phyloP scores from a whole-genome alignment of 179 eudicot genomes.

The Spinacia oleracea region DNA sequence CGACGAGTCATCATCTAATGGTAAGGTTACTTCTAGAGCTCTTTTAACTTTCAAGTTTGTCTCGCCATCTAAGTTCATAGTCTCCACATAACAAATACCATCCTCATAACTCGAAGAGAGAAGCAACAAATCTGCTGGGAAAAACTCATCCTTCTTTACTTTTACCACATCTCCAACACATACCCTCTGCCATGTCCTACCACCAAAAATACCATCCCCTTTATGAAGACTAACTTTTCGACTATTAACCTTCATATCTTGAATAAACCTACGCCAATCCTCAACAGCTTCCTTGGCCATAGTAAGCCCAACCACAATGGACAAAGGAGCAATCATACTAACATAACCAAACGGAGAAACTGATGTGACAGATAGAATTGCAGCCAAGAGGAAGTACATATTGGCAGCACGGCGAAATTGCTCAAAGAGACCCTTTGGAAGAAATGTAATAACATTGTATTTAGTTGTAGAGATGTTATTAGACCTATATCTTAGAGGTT shows the following conservation, averaged over 20 bases:
- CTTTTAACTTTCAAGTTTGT: conserved; percentile 75
- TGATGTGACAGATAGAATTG: conserved; percentile 62
- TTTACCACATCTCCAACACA: conserved; percentile 71
- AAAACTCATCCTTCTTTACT: conserved; percentile 65
- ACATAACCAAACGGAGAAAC: conserved; percentile 46
- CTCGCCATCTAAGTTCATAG: conserved; percentile 83
- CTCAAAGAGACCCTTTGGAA: conserved; percentile 86
- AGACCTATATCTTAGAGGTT: conserved; percentile 62
- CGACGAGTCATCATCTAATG: conserved; percentile 51
- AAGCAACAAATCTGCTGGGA: conserved; percentile 65
- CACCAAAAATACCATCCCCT: conserved; percentile 49
- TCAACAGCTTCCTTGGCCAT: conserved; percentile 54
- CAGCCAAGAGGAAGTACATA: conserved; percentile 80
- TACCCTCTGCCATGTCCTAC: conserved; percentile 49
- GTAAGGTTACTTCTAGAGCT: conserved; percentile 55
- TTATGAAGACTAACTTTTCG: conserved; percentile 54
- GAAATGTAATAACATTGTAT: conserved; percentile 60
- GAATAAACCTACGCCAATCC: conserved; percentile 54
- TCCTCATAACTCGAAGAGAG: conserved; percentile 78
- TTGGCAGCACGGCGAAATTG: conserved; percentile 97
- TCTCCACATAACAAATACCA: conserved; percentile 72
- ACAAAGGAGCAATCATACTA: conserved; percentile 55
- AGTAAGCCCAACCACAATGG: conserved; percentile 54
- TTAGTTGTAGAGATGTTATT: conserved; percentile 91
- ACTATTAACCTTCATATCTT: conserved; percentile 61